Evolutionary conservation across 208 protist genomes (phyloP).

Genomic region (Acanthamoeba castellanii): DNA sequence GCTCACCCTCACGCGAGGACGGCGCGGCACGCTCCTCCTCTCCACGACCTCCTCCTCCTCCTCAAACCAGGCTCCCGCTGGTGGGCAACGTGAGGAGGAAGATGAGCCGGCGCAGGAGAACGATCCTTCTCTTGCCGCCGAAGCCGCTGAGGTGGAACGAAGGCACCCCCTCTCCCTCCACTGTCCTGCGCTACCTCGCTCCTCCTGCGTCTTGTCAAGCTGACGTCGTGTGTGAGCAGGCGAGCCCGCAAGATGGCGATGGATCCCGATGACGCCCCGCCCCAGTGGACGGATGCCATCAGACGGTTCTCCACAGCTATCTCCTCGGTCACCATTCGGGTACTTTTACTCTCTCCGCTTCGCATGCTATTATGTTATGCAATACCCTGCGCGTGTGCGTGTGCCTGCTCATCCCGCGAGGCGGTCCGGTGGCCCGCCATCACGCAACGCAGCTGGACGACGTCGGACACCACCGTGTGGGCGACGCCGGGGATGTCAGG

Average conservation of each 20-base stretch:
- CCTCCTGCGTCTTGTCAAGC: too few relatives aligned
- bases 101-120: too few relatives aligned
- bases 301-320: not conserved
- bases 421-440: not conserved
- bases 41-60: too few relatives aligned
- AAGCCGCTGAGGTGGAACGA: too few relatives aligned
- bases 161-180: too few relatives aligned
- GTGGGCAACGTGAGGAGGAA: too few relatives aligned
- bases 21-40: too few relatives aligned
- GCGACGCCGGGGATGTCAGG: not conserved
- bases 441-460: not conserved
- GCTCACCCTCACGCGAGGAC: too few relatives aligned
- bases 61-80: too few relatives aligned
- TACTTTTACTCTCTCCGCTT: not conserved
- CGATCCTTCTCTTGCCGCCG: too few relatives aligned
- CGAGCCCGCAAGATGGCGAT: not conserved
- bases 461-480: not conserved
- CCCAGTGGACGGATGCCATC: not conserved
- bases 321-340: not conserved
- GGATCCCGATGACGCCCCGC: not conserved
- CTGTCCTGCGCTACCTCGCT: too few relatives aligned
- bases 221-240: not conserved
- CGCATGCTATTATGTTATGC: not conserved
- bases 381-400: not conserved
- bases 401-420: not conserved